Base-by-base conservation (phyloP, 139 green algal genomes). In the Desmodesmus armatus region DNA sequence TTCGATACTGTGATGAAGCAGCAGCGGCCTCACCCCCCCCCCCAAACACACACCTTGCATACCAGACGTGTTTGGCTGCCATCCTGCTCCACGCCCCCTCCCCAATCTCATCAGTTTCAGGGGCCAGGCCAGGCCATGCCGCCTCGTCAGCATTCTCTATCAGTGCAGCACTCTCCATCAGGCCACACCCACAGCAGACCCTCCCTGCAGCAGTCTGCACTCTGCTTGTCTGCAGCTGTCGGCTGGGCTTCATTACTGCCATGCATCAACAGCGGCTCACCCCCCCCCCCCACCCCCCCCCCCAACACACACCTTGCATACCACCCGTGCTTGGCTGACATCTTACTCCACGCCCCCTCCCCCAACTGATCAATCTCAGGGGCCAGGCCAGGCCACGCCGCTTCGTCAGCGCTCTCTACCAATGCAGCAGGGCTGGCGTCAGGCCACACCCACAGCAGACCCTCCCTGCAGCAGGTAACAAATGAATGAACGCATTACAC, bases 381-480 rank as follows among this genome's bases (percentile, higher is more conserved):
- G 1, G 77, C 77, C 39, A 84, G 33, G 47, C 74, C 74, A 23
- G 74, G 74, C 74, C 74, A 84, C 19, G 37, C 40, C 31, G 19
- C n/a, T 27, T 40, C 29, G 47, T 35, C 77, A 74, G 39, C n/a
- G 27, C 37, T 43, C 58, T 72, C 77, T 41, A 6, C 77, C 25
- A 23, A 23, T 31, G 60, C 60, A 49, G 23, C 41, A 71, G 77
- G 39, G 60, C 55, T 58, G 35, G 39, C 40, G 41, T 84, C 77
- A 41, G 77, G 33, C 77, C 77, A 84, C 37, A 84, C 77, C 77
- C 77, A 82, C 74, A 81, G 74, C 49, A 81, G 74, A 7, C 74
- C 74, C 15, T 81, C 74, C 35, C 33, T 27, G 19, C 21, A 19
- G n/a, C n/a, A n/a, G n/a, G n/a, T n/a, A n/a, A n/a, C n/a, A n/a